Evolutionary conservation across 2,329 filamentous ascomycete species (phyloP).

Genomic region (Colletotrichum sp.): DNA sequence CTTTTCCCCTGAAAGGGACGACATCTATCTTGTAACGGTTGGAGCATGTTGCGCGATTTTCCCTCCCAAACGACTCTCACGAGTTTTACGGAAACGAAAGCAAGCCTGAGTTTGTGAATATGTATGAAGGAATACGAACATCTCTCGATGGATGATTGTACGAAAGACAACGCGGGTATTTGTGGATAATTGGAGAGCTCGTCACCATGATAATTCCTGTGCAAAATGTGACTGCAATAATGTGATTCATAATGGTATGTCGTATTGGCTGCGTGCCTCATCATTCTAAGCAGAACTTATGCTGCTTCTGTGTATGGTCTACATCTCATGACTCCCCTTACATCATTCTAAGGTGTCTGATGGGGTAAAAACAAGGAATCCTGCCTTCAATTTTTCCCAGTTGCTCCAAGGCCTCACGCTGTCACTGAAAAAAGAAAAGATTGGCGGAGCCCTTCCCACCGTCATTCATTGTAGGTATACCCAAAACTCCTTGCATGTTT

Average conservation of each 20-base stretch:
- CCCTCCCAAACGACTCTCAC: background rate
- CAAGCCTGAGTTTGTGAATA: background rate
- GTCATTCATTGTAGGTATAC: background rate
- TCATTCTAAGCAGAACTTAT: slow-evolving; percentile 13
- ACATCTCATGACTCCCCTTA: background rate
- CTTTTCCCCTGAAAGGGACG: background rate
- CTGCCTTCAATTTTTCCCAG: background rate
- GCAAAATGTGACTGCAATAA: background rate
- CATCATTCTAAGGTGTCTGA: slow-evolving; percentile 4
- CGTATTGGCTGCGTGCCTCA: slow-evolving; percentile 6
- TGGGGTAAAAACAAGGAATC: background rate
- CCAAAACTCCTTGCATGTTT: slow-evolving; percentile 11
- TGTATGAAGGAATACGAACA: background rate
- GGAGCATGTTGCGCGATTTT: background rate
- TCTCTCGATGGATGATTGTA: slow-evolving; percentile 6
- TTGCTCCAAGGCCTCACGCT: background rate
- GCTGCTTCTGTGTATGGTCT: slow-evolving; percentile 12
- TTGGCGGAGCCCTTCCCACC: background rate
- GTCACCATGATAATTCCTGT: background rate
- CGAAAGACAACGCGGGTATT: background rate
- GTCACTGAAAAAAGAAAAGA: background rate
- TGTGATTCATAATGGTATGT: background rate
- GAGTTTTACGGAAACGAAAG: background rate
- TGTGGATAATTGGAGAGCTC: background rate
- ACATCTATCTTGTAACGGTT: background rate